phyloP scores from a whole-genome alignment of 192 early-diverging fungal species.

The Backusella tuberculispora region DNA sequence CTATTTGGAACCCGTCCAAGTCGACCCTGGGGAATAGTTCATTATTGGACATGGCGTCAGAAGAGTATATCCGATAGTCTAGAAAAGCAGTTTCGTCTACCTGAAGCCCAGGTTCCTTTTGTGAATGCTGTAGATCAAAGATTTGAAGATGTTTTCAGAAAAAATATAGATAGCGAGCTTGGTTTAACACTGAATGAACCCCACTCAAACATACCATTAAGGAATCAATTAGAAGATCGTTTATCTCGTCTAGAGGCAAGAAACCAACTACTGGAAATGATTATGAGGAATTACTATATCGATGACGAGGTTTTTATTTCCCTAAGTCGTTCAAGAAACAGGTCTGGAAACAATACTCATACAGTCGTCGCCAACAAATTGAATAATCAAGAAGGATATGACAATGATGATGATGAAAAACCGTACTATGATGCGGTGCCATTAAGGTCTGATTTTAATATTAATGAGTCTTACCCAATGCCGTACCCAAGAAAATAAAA shows the following conservation, averaged over 20 bases:
- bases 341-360: neutral
- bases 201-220: no score
- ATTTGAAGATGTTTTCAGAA: neutral
- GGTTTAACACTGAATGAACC: neutral
- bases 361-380: neutral
- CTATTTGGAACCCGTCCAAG: conserved; percentile 15
- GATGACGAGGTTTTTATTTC: conserved; percentile 1
- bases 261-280: conserved; percentile 10
- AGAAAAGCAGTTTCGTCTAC: neutral
- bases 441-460: neutral
- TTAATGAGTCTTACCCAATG: neutral
- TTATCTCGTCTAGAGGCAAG: neutral
- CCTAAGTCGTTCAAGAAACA: neutral
- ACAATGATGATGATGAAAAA: neutral
- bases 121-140: neutral
- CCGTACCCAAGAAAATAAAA: neutral
- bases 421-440: neutral
- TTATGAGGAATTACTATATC: neutral
- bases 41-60: neutral
- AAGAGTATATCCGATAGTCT: neutral
- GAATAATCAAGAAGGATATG: neutral
- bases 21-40: neutral
- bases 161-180: neutral
- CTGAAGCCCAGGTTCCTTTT: conserved; percentile 2
- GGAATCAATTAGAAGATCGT: neutral